Evolutionary conservation across 1,139 yeast species (phyloP), one percentile per base, ranked within the genome.

Genomic region (Nadsonia starkeyi-henricii): DNA sequence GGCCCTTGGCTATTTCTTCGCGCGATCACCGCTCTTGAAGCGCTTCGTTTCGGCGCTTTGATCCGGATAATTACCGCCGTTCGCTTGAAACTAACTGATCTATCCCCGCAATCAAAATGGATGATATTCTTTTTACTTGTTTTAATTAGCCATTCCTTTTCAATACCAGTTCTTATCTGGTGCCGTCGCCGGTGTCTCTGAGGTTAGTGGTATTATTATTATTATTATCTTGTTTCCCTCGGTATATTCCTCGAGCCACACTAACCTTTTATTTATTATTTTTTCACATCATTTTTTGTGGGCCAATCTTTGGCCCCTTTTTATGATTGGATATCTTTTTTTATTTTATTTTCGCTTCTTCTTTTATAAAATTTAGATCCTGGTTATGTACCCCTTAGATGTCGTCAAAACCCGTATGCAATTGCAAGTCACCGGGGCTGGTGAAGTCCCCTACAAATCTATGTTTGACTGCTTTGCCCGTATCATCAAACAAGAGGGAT

Each of bases 321-420:
- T n/a, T n/a, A n/a, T n/a, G n/a, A 26, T 26, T 7, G 7, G 12
- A 26, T 26, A 26, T 12, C 12, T 7, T 7, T 26, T 12, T 26
- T 7, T 26, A 26, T 12, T 26, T 7, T 26, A 7, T 26, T 26
- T 26, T 26, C 30, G 30, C 12, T 26, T 26, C 12, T 26, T 26
- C 30, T 26, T 26, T 26, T 26, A 7, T 26, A n/a, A n/a, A n/a
- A 23, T 28, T 13, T 44, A 65, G 73, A 86, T 93, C 66, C 74
- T 91, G 62, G 91, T 88, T 56, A 91, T 91, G 98, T 91, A 91
- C 66, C 99, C 99, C 46, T 73, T 91, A 62, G 98, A 93, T 66
- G 96, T 91, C 54, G 96, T 93, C 62, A 93, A 91, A 74, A 93
- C 98, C 43, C 79, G 98, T 69, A 91, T 91, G 69, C 99, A 91